Evolutionary conservation across 1,284 basidiomycete genomes (phyloP).

Genomic region (Meripilus lineatus): DNA sequence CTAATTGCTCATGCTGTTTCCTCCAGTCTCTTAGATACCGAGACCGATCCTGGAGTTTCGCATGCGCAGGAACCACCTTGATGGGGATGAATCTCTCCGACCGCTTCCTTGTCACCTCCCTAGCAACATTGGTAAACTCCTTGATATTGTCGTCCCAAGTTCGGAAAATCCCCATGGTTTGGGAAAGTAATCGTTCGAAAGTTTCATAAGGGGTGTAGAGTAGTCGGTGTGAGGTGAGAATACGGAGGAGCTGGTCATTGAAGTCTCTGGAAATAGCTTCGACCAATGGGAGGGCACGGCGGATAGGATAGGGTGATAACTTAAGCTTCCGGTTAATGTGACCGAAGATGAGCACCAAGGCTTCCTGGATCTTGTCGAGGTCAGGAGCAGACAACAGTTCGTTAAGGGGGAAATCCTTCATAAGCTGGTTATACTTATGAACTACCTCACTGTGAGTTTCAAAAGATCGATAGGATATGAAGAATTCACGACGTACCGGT

Average conservation of each 20-base stretch:
- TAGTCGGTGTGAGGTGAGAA: conserved; percentile 85
- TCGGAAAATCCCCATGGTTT: conserved; percentile 81
- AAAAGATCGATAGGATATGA: not conserved
- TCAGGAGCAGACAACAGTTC: conserved; percentile 95
- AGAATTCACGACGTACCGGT: conserved; percentile 48
- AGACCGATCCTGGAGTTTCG: conserved; percentile 86
- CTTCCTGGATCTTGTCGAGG: conserved; percentile 90
- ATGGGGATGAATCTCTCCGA: conserved; percentile 96
- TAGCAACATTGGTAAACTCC: conserved; percentile 96
- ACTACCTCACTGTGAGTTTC: conserved; percentile 46
- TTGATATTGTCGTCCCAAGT: conserved; percentile 98
- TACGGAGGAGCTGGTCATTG: conserved; percentile 90
- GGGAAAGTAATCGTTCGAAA: conserved; percentile 81
- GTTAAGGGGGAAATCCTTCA: conserved; percentile 98
- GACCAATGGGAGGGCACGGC: conserved; percentile 91
- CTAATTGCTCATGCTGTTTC: conserved; percentile 96
- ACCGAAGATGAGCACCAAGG: conserved; percentile 82
- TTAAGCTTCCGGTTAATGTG: conserved; percentile 96
- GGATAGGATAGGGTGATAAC: conserved; percentile 93
- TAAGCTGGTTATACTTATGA: conserved; percentile 95
- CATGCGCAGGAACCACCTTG: conserved; percentile 90
- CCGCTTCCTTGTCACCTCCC: conserved; percentile 91
- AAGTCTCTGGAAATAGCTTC: conserved; percentile 98
- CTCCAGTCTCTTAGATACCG: conserved; percentile 90
- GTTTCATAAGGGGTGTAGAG: conserved; percentile 94